These are phyloP conservation scores for Calycina marina DNA, from an alignment of 2,329 filamentous ascomycete species.

Conservation along the genomic window DNA sequence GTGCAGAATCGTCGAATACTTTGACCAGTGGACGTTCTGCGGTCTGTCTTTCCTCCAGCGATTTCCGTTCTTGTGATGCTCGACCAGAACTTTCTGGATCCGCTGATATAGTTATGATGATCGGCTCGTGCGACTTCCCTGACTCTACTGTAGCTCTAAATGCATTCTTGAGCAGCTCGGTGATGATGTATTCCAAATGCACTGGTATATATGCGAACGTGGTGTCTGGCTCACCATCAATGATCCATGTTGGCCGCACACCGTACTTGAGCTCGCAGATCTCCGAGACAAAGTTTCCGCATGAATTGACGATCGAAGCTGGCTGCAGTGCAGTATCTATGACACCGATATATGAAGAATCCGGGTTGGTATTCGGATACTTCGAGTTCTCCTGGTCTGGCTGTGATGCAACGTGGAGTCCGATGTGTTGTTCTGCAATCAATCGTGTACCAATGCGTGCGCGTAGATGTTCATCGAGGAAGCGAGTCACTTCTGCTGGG, in stretches of 20 bases:
- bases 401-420: slow-evolving; percentile 63
- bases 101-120: slow-evolving; percentile 84
- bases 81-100: slow-evolving; percentile 24
- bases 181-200: slow-evolving; percentile 94
- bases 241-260: slow-evolving; percentile 61
- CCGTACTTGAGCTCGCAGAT: slow-evolving; percentile 96
- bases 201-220: slow-evolving; percentile 89
- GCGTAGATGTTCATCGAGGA: slow-evolving; percentile 85
- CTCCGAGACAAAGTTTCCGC: slow-evolving; percentile 82
- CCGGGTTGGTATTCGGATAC: slow-evolving; percentile 26
- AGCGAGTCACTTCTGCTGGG: slow-evolving; percentile 68
- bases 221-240: slow-evolving; percentile 78
- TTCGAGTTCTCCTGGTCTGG: slow-evolving; percentile 50
- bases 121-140: slow-evolving; percentile 61
- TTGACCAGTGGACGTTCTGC: slow-evolving; percentile 27
- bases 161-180: slow-evolving; percentile 90
- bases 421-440: slow-evolving; percentile 93
- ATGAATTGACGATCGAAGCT: slow-evolving; percentile 65
- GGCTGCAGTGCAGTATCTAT: slow-evolving; percentile 85
- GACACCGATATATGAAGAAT: slow-evolving; percentile 71
- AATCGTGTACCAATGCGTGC: slow-evolving; percentile 87
- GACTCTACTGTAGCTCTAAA: slow-evolving; percentile 87
- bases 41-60: neutral
- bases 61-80: neutral
- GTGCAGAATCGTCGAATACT: slow-evolving; percentile 48